These are phyloP conservation scores for Zhuliangozyma blackwelliae DNA, from an alignment of 1,139 yeast species.

Conservation along the genomic window DNA sequence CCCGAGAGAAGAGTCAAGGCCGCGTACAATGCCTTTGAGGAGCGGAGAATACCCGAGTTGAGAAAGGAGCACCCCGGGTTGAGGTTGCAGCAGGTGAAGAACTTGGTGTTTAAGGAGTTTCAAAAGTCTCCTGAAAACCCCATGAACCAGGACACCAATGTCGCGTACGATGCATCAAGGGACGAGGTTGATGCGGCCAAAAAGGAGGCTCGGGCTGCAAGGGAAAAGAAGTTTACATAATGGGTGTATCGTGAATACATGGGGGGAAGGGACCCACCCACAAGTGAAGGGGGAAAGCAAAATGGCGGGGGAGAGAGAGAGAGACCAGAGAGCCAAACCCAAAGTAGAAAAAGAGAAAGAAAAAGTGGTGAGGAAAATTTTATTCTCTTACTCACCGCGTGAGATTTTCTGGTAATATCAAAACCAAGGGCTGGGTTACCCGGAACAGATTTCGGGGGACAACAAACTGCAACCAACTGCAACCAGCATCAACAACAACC, in stretches of 20 bases:
- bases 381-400: background rate
- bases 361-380: background rate
- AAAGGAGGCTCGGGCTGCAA: constrained; percentile 45
- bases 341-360: background rate
- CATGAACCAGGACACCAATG: constrained; percentile 70
- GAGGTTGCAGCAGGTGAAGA: constrained; percentile 74
- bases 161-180: constrained; percentile 57
- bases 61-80: constrained; percentile 79
- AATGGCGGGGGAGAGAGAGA: too few species aligned
- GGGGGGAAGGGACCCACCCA: background rate
- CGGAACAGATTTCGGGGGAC: background rate
- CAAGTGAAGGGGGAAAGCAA: too few species aligned
- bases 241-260: background rate
- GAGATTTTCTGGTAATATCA: background rate
- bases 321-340: background rate
- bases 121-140: constrained; percentile 80
- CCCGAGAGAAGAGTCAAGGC: constrained; percentile 89
- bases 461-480: background rate
- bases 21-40: constrained; percentile 70
- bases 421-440: background rate
- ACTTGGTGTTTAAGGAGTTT: constrained; percentile 73
- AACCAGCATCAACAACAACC: too few species aligned
- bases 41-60: constrained; percentile 65
- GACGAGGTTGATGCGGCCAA: constrained; percentile 53
- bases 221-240: constrained; percentile 36